Conservation (phyloP, 352 stramenopile genomes). For the Phytophthora pini region DNA sequence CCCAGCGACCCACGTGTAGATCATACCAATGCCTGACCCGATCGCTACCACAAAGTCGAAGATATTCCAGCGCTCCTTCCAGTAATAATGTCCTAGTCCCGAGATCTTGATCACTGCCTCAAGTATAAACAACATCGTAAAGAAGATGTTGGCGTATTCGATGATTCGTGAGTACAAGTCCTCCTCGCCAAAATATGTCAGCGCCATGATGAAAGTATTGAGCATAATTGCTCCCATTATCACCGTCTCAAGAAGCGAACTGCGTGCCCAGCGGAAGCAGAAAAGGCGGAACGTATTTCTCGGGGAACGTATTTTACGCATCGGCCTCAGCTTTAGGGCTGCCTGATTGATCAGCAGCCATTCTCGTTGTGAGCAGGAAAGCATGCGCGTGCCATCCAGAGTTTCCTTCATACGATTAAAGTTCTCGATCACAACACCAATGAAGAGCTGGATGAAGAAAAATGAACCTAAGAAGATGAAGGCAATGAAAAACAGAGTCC, state of each 20-base stretch:
- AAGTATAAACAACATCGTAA: conserved; percentile 81
- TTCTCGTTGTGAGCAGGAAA: conserved; percentile 77
- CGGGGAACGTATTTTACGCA: conserved; percentile 52
- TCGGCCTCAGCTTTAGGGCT: conserved; percentile 55
- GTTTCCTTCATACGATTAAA: conserved; percentile 88
- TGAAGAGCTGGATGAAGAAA: conserved; percentile 94
- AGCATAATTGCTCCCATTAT: conserved; percentile 88
- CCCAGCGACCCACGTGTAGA: conserved; percentile 53
- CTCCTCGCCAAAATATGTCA: conserved; percentile 87
- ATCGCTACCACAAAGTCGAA: conserved; percentile 85
- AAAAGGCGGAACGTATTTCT: conserved; percentile 43
- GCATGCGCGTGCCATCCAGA: conserved; percentile 62
- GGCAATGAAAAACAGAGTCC: conserved; percentile 87
- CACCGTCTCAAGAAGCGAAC: conserved; percentile 70
- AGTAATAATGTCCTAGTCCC: conserved; percentile 82
- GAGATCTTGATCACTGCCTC: conserved; percentile 88
- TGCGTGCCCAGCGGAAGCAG: conserved; percentile 48
- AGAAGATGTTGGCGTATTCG: conserved; percentile 79
- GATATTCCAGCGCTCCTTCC: conserved; percentile 81
- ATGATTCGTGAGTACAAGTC: conserved; percentile 64
- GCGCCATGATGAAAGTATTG: conserved; percentile 89
- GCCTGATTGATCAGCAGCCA: conserved; percentile 73
- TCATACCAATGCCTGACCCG: conserved; percentile 50
- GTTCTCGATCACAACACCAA: conserved; percentile 94
- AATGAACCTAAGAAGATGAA: conserved; percentile 93